A percentile compares a stretch with the other conserved stretches of the same genome.
These are phyloP conservation scores for Centaurea solstitialis DNA, from an alignment of 129 eudicot species.

Conservation along the genomic window DNA sequence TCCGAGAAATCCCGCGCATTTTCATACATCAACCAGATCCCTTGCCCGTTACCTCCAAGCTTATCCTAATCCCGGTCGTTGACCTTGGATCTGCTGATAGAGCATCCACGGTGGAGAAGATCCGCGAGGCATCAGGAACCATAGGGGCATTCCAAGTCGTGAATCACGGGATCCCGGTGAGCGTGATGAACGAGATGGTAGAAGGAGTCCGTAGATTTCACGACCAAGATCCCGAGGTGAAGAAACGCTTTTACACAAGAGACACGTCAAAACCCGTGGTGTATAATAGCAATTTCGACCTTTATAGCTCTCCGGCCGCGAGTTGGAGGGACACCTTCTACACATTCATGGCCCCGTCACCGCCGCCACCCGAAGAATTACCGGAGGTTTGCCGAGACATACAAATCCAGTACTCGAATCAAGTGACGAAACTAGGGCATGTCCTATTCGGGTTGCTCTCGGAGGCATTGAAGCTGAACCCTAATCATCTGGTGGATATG, in stretches of 20 bases:
- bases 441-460: slow-evolving; percentile 13
- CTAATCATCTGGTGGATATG: background rate
- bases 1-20: slow-evolving; percentile 14
- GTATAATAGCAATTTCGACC: slow-evolving; percentile 39
- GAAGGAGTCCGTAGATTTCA: slow-evolving; percentile 32
- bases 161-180: slow-evolving; percentile 25
- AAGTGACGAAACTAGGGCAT: slow-evolving; percentile 19
- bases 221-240: slow-evolving; percentile 38
- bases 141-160: background rate
- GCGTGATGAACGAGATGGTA: slow-evolving; percentile 35
- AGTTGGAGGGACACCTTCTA: slow-evolving; percentile 46
- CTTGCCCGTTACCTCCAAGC: background rate
- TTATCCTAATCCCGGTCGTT: background rate
- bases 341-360: slow-evolving; percentile 36
- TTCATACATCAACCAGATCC: slow-evolving; percentile 5
- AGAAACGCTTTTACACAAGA: slow-evolving; percentile 14
- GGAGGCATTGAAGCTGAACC: slow-evolving; percentile 28
- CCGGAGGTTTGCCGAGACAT: slow-evolving; percentile 23
- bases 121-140: background rate
- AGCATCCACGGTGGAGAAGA: slow-evolving; percentile 29
- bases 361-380: slow-evolving; percentile 19
- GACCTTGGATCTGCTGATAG: slow-evolving; percentile 14
- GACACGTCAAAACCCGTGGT: slow-evolving; percentile 7
- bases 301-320: slow-evolving; percentile 23
- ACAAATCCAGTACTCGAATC: slow-evolving; percentile 23